Percentiles rank a stretch among this genome's conserved stretches.
phyloP scores from a whole-genome alignment of 306 rosid genomes.

The Abrus pulchellus region DNA sequence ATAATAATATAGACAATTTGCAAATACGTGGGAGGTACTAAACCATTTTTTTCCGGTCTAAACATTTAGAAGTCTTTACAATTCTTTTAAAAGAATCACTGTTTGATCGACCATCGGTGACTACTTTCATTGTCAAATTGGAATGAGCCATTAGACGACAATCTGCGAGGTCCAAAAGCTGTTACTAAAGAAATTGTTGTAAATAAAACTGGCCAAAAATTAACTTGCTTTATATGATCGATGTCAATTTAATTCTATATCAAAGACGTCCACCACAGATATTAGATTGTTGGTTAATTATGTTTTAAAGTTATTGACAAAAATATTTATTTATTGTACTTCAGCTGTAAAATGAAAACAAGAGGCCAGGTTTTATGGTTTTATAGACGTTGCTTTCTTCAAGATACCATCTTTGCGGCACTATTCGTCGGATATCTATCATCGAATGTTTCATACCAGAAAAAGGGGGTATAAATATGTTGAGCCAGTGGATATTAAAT shows the following conservation, averaged over 20 bases:
- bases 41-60: background rate
- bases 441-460: background rate
- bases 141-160: background rate
- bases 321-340: background rate
- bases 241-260: background rate
- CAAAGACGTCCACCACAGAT: too few species aligned
- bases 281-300: background rate
- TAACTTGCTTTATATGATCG: background rate
- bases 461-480: background rate
- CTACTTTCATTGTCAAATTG: background rate
- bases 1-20: constrained; percentile 14
- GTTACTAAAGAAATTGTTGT: background rate
- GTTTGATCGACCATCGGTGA: background rate
- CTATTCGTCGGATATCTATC: background rate
- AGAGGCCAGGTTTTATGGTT: background rate
- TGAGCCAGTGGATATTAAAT: constrained; percentile 8
- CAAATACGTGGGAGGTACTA: constrained; percentile 10
- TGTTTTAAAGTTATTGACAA: background rate
- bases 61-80: background rate
- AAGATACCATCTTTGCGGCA: background rate
- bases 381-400: background rate
- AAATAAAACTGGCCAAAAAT: background rate
- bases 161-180: background rate
- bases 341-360: background rate
- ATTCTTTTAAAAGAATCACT: background rate